phyloP scores from a whole-genome alignment of 768 basidiomycete species.

The Boletus tomentosulus region DNA sequence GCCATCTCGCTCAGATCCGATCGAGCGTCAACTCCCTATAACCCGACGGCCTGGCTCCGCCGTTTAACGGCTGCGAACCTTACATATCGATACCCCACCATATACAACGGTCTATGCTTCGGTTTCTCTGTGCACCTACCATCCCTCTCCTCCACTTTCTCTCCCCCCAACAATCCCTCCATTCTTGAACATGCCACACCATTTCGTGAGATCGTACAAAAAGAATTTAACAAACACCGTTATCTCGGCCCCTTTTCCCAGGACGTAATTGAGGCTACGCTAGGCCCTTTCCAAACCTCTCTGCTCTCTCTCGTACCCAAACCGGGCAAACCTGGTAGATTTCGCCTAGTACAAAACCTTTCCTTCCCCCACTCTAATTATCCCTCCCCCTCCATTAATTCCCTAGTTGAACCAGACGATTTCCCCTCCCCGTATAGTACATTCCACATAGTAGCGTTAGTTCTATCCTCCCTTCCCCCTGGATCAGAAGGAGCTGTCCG shows the following conservation, averaged over 20 bases:
- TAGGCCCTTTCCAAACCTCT: conserved; percentile 29
- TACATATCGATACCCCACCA: not conserved
- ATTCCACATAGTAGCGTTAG: not conserved
- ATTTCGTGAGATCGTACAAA: too few relatives aligned
- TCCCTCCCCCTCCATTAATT: conserved; percentile 33
- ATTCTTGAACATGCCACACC: too few relatives aligned
- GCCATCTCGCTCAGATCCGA: not conserved
- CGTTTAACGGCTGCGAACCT: rapidly evolving
- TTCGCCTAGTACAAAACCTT: conserved; percentile 28
- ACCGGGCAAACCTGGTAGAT: conserved; percentile 16
- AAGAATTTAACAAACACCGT: too few relatives aligned
- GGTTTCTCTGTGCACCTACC: not conserved
- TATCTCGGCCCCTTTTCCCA: conserved; percentile 8
- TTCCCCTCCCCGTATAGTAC: not conserved
- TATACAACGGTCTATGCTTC: not conserved
- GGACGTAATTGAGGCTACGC: not conserved
- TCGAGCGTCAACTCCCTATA: not conserved
- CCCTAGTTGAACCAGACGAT: conserved; percentile 20
- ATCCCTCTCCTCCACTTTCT: not conserved
- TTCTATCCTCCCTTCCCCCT: not conserved
- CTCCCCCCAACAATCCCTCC: too few relatives aligned
- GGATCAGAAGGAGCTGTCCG: not conserved
- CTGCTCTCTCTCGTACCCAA: conserved; percentile 31
- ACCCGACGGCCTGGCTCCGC: not conserved
- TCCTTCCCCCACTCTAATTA: conserved; percentile 9